Percentiles rank a stretch among this genome's conserved stretches.
phyloP scores from a whole-genome alignment of 2,329 filamentous ascomycete genomes.

The Arthrinium phaeospermum region DNA sequence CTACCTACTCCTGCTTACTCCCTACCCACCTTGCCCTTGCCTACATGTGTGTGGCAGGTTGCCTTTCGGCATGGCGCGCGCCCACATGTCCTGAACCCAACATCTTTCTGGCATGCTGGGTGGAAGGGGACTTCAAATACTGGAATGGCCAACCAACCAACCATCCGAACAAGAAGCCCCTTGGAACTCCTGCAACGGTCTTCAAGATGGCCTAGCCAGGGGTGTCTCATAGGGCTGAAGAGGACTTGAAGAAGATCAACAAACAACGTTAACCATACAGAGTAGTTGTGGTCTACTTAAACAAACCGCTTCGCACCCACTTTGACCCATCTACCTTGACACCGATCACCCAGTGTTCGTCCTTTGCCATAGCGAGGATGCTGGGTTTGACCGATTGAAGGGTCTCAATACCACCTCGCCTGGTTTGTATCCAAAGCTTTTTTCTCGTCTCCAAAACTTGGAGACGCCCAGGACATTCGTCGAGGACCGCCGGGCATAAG shows the following conservation, averaged over 20 bases:
- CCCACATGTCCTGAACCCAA: not conserved
- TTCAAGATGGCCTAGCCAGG: constrained; percentile 13
- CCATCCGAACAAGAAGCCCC: not conserved
- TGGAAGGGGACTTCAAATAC: not conserved
- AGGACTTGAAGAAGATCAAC: constrained; percentile 8
- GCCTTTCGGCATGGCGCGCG: not conserved
- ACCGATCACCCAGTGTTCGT: not conserved
- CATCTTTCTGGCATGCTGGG: not conserved
- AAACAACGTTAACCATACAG: not conserved
- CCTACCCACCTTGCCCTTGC: not conserved
- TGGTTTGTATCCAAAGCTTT: constrained; percentile 4
- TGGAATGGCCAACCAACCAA: not conserved
- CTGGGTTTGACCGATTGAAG: not conserved
- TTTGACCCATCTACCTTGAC: not conserved
- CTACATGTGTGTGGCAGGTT: not conserved
- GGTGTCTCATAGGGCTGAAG: constrained; percentile 9
- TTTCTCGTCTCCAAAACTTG: constrained; percentile 9
- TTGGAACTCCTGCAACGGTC: not conserved
- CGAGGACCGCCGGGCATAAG: constrained; percentile 21
- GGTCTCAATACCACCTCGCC: not conserved
- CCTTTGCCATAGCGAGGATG: not conserved
- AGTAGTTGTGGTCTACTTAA: not conserved
- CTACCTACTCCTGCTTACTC: not conserved
- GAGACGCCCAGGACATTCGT: constrained; percentile 23
- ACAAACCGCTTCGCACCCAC: not conserved